phyloP scores from a whole-genome alignment of 306 rosid genomes.

The Glycine tomentella region DNA sequence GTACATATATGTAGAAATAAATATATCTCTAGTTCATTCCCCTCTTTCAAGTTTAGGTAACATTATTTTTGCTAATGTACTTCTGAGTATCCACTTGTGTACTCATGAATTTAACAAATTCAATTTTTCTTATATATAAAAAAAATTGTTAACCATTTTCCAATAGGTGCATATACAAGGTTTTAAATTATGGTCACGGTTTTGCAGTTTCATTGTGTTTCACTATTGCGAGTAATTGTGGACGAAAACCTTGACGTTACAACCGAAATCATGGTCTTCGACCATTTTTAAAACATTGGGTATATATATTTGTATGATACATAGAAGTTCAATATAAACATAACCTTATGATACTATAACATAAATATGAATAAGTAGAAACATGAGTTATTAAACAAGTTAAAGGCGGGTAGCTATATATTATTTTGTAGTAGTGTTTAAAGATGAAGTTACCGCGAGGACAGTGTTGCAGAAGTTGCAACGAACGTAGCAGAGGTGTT shows the following conservation, averaged over 20 bases:
- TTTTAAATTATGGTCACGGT: neutral
- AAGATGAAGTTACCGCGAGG: slow-evolving; percentile 72
- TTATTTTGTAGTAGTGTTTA: neutral
- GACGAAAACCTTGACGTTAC: neutral
- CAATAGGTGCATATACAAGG: neutral
- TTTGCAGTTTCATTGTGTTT: too few relatives aligned
- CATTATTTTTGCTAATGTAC: neutral
- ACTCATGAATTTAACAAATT: neutral
- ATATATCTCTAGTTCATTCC: neutral
- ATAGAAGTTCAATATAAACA: neutral
- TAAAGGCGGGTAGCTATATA: neutral
- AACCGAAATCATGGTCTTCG: too few relatives aligned
- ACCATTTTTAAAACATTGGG: neutral
- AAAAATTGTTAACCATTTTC: neutral
- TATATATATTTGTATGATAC: neutral
- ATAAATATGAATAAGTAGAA: neutral
- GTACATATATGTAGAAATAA: neutral
- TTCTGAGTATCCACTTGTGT: neutral
- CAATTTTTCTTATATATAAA: neutral
- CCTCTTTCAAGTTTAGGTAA: slow-evolving; percentile 29
- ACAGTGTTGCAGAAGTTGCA: slow-evolving; percentile 98
- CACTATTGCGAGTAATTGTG: neutral
- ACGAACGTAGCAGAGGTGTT: slow-evolving; percentile 93
- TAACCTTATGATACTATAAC: neutral
- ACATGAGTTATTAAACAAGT: neutral